Conservation (phyloP, 1,139 yeast species). For the Geotrichum australiense region DNA sequence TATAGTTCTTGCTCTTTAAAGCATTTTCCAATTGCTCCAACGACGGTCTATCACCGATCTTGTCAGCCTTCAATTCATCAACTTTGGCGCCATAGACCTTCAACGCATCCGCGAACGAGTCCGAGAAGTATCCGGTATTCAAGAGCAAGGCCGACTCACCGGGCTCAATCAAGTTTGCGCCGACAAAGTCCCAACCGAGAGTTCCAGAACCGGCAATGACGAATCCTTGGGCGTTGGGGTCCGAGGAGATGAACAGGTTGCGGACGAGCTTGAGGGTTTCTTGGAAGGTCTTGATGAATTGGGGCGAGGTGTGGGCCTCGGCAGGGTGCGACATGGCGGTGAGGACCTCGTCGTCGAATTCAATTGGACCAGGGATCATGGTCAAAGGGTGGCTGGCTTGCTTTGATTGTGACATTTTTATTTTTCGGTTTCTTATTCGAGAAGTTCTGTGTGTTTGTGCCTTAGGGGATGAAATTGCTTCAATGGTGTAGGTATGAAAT, state of each 20-base stretch:
- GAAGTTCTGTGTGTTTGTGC: too few species aligned
- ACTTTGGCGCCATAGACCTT: constrained; percentile 70
- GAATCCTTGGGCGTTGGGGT: constrained; percentile 62
- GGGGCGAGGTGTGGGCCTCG: constrained; percentile 84
- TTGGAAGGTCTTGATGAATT: constrained; percentile 70
- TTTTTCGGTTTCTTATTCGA: too few species aligned
- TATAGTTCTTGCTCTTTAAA: constrained; percentile 47
- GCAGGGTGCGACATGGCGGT: constrained; percentile 81
- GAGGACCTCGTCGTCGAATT: constrained; percentile 74
- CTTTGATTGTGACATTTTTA: constrained; percentile 18
- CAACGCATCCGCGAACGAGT: constrained; percentile 76
- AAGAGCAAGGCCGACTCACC: constrained; percentile 68
- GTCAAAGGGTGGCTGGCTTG: constrained; percentile 44
- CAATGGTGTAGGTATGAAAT: too few species aligned
- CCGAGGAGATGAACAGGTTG: constrained; percentile 63
- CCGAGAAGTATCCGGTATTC: constrained; percentile 91
- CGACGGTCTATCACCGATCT: constrained; percentile 66
- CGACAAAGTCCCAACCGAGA: constrained; percentile 89
- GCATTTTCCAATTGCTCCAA: constrained; percentile 51
- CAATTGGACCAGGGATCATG: constrained; percentile 92
- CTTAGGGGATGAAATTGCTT: too few species aligned
- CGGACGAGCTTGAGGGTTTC: constrained; percentile 61
- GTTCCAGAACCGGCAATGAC: constrained; percentile 91
- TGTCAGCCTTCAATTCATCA: constrained; percentile 49
- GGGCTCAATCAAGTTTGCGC: constrained; percentile 58